Base-by-base conservation (phyloP, 108 stramenopile species). In the Cyclostephanos tholiformis region DNA sequence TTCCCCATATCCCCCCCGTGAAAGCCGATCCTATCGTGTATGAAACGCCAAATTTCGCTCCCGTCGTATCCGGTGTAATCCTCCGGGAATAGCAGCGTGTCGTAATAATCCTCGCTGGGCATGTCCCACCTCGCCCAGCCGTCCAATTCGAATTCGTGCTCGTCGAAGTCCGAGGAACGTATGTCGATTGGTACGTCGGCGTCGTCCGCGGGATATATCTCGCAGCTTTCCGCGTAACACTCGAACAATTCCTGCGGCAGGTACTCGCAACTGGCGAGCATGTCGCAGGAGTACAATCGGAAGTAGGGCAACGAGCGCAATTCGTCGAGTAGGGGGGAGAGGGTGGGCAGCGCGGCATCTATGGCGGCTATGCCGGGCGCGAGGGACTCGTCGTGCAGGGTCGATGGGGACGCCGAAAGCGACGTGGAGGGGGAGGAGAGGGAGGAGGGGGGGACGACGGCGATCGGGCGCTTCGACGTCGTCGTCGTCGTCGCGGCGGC, bases 61-160 rank as follows among this genome's bases (percentile, higher is more conserved):
- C 95, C 95, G 82, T 96, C 92, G 69, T 96, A 96, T 11, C 84
- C 89, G 32, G 95, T 96, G 75, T 90, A 94, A 9, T 87, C 91
- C 71, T 96, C 95, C 11, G 91, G 91, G 27, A 92, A 94, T 46
- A 87, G 75, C 30, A 82, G 57, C 0, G 82, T 87, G 71, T 93
- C 91, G 70, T 96, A 96, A 65, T 96, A 96, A 65, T 96, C 95
- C 25, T 94, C 90, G 11, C 80, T 76, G 26, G 95, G 93, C 95
- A 94, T 93, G 63, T 96, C 95, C 91, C 92, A 93, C 27, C 95
- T 82, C 1, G 87, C 91, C 92, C 92, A 96, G 16, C 92, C 92
- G 57, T 97, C 96, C 51, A 95, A 44, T 39, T 95, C 91, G 72
- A 95, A 93, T 13, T 76, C 81, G 59, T 80, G 79, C 62, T 96